Evolutionary conservation across 169 alveolate species (phyloP).

Genomic region (Eimeria acervulina): DNA sequence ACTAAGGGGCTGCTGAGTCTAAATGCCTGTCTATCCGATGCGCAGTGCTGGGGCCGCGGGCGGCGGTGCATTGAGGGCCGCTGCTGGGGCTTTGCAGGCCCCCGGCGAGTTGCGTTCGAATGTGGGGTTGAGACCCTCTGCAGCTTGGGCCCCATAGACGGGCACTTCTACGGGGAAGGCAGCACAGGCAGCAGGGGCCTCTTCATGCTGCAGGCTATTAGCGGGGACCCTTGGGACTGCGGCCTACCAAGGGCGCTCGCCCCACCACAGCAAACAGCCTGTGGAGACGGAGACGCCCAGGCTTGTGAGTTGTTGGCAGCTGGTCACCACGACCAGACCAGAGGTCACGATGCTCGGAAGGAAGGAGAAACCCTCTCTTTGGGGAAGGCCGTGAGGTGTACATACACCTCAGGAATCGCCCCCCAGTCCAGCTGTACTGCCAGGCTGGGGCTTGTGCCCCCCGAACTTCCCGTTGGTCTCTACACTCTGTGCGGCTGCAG

Average conservation of each 20-base stretch:
- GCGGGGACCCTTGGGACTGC: conserved; percentile 48
- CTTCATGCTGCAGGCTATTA: conserved; percentile 39
- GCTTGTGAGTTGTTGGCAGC: conserved; percentile 33
- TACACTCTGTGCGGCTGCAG: conserved; percentile 84
- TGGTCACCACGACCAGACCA: conserved; percentile 15
- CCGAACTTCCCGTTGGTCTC: conserved; percentile 37
- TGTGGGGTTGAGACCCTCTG: conserved; percentile 68
- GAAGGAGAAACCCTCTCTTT: neutral
- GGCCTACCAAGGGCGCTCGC: neutral
- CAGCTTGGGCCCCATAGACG: conserved; percentile 27
- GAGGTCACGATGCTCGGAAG: neutral
- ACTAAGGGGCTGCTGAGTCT: conserved; percentile 54
- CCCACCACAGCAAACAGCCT: neutral
- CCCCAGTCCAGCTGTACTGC: conserved; percentile 60
- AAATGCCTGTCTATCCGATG: conserved; percentile 49
- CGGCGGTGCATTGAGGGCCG: conserved; percentile 80
- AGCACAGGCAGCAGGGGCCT: conserved; percentile 37
- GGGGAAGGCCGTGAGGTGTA: conserved; percentile 42
- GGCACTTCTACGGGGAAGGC: conserved; percentile 77
- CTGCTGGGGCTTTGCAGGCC: conserved; percentile 84
- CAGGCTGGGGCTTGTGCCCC: conserved; percentile 56
- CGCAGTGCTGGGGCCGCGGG: conserved; percentile 79
- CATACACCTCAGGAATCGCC: conserved; percentile 51
- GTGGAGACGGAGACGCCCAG: neutral
- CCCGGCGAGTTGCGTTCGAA: conserved; percentile 35